phyloP scores from a whole-genome alignment of 2,329 filamentous ascomycete genomes.

The Penicillium sp. region DNA sequence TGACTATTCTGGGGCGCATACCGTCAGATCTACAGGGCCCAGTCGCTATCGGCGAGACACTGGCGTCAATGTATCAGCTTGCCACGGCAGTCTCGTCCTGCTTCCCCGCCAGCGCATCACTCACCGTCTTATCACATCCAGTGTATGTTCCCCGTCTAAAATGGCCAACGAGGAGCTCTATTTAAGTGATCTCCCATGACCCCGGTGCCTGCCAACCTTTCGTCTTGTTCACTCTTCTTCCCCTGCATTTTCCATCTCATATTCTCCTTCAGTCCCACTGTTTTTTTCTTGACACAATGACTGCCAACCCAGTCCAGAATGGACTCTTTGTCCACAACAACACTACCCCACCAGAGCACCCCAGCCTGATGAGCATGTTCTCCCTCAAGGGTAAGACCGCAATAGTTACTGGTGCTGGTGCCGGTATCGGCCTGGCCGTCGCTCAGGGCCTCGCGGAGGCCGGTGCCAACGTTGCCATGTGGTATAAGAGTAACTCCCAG shows the following conservation, averaged over 20 bases:
- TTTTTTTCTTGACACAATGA: slow-evolving; percentile 25
- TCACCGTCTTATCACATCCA: slow-evolving; percentile 9
- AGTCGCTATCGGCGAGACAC: too few relatives aligned
- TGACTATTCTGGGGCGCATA: too few relatives aligned
- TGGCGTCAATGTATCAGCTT: background rate
- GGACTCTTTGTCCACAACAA: slow-evolving; percentile 56
- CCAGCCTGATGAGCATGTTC: slow-evolving; percentile 62
- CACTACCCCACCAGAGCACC: slow-evolving; percentile 47
- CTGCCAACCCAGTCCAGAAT: slow-evolving; percentile 31
- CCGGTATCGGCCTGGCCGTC: slow-evolving; percentile 65
- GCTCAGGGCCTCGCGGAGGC: slow-evolving; percentile 66
- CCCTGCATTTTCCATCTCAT: too few relatives aligned
- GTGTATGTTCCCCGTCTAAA: background rate
- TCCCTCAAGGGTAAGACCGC: slow-evolving; percentile 68
- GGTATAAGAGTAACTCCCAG: slow-evolving; percentile 68
- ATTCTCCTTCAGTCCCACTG: background rate
- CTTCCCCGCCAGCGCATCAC: slow-evolving; percentile 11
- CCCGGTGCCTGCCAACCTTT: background rate
- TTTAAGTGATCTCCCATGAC: slow-evolving; percentile 9
- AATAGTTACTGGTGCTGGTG: slow-evolving; percentile 67
- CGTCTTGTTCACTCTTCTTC: background rate
- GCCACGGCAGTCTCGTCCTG: background rate
- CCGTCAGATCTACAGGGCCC: too few relatives aligned
- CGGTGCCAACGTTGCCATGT: slow-evolving; percentile 68
- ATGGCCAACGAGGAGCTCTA: slow-evolving; percentile 10